Evolutionary conservation across 345 rosid genomes (phyloP), one percentile per base, ranked within the genome.

Genomic region (Lepidium sativum): DNA sequence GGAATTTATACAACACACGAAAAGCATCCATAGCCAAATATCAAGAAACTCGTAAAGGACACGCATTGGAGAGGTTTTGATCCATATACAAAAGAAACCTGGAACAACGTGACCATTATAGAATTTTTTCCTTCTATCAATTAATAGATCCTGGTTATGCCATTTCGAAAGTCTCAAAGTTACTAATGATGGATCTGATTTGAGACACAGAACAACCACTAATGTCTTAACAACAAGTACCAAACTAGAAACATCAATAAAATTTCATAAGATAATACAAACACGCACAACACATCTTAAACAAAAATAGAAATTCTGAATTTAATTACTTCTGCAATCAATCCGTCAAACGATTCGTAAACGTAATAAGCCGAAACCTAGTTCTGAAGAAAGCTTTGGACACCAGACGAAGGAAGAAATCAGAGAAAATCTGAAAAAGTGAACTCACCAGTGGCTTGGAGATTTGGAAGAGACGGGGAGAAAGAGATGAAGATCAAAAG

Each of bases 381-480:
- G 37, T 41, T 42, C 14, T 7, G 14, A 5, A 27, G 20, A 31
- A 59, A 27, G 25, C 9, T 60, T 37, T 42, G 27, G 45, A 40
- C 34, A 1, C 40, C 8, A 60, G 6, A 0, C 8, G 13, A 47
- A 33, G 29, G 8, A 14, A 41, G 55, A 27, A 55, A 67, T 47
- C 57, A 35, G 18, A 56, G 43, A 32, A 55, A 52, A 18, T 5
- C 4, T 0, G 41, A 29, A 15, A 15, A 53, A 16, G 5, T 16
- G 17, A 49, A 68, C 72, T 68, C 25, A 58, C 72, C 42, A 29
- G 51, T 29, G 29, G 33, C 14, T 49, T 14, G 8, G 20, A 69
- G 73, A 69, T 59, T 59, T 16, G 49, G 51, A 56, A 35, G 55
- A 67, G 34, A 42, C 29, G 4, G 53, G 9, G 15, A 35, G 3